Percentiles rank a stretch among this genome's conserved stretches.
These are phyloP conservation scores for Chenopodium album DNA, from an alignment of 148 eudicot genomes.

Conservation along the genomic window DNA sequence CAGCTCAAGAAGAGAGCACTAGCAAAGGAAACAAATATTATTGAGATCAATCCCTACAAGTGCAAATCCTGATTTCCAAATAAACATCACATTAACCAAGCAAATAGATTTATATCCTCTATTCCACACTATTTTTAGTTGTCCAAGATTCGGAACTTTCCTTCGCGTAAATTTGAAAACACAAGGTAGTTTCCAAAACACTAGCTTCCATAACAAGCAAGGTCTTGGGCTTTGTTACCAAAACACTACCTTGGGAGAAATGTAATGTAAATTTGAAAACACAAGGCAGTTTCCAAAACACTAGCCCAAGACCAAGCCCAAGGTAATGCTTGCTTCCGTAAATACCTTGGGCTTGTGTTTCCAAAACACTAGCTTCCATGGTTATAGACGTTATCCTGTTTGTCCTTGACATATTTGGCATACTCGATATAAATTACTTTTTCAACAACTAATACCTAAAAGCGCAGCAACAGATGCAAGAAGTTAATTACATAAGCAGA, in stretches of 20 bases:
- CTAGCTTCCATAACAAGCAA: too few relatives aligned
- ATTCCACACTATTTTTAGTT: not conserved
- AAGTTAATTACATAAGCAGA: not conserved
- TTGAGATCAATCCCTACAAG: not conserved
- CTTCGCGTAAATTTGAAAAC: not conserved
- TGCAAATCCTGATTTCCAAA: not conserved
- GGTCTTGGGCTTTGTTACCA: too few relatives aligned
- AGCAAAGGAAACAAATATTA: not conserved
- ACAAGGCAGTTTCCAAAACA: too few relatives aligned
- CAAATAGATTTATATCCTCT: not conserved
- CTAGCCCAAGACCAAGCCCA: too few relatives aligned
- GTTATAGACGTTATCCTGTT: too few relatives aligned
- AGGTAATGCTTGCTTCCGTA: too few relatives aligned
- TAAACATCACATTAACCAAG: slow-evolving; percentile 3
- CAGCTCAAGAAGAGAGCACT: not conserved
- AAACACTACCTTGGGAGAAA: too few relatives aligned
- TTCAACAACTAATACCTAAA: not conserved
- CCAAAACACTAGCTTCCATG: not conserved
- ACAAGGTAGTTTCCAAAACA: not conserved
- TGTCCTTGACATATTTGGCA: not conserved
- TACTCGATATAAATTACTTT: not conserved
- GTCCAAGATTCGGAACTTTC: not conserved
- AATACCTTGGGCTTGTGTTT: too few relatives aligned
- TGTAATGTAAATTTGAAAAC: too few relatives aligned
- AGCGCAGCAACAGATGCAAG: not conserved